phyloP scores from a whole-genome alignment of 148 eudicot species.

The Suaeda aralocaspica region DNA sequence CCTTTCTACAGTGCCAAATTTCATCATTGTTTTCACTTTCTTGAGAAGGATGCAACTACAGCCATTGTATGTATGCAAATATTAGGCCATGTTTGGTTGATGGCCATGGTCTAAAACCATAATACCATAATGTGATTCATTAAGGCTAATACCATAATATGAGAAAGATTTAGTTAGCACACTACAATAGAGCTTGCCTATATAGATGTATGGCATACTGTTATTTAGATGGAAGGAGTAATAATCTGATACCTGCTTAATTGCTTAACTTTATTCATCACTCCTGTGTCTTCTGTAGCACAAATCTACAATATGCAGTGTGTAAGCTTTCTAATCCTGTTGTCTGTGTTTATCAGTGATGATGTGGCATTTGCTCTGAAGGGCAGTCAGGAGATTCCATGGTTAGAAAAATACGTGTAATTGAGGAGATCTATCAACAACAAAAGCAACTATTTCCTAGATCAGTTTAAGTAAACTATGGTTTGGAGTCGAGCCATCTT shows the following conservation, averaged over 20 bases:
- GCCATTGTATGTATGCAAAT: no score
- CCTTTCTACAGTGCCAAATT: neutral
- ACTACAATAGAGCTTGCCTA: no score
- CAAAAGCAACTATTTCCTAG: no score
- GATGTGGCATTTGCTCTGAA: slow-evolving; percentile 92
- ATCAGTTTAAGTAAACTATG: neutral
- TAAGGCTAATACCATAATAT: no score
- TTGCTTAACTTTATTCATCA: no score
- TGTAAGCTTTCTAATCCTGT: neutral
- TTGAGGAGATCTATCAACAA: neutral
- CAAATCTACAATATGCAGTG: neutral
- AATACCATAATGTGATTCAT: no score
- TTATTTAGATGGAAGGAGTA: no score
- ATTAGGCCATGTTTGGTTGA: neutral
- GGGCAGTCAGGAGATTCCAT: slow-evolving; percentile 80
- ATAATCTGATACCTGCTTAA: no score
- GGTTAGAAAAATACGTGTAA: slow-evolving; percentile 83
- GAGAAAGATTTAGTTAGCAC: no score
- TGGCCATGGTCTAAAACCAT: no score
- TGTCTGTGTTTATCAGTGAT: slow-evolving; percentile 52
- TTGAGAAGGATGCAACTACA: no score
- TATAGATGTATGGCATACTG: no score
- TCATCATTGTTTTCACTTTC: neutral
- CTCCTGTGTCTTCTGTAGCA: neutral
- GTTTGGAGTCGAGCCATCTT: neutral